Evolutionary conservation across 2,329 filamentous ascomycete species (phyloP).

Genomic region (Pyricularia sp.): DNA sequence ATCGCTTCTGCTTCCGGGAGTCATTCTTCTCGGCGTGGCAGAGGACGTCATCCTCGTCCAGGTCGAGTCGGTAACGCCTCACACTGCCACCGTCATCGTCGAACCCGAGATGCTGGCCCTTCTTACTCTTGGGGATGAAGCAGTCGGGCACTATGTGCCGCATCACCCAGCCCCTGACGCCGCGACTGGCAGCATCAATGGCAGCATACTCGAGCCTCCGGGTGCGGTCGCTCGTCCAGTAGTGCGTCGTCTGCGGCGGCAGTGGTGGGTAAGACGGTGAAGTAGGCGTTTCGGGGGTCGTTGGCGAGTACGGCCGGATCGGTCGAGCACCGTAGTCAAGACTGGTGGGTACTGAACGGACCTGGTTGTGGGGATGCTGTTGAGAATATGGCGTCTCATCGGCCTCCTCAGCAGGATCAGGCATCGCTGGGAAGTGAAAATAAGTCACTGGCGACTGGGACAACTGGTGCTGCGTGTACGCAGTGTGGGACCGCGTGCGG

Average conservation of each 20-base stretch:
- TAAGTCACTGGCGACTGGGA: conserved; percentile 26
- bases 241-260: conserved; percentile 52
- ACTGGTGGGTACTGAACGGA: conserved; percentile 1
- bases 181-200: conserved; percentile 52
- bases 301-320: conserved; percentile 5
- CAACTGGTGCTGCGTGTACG: conserved; percentile 16
- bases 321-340: conserved; percentile 7
- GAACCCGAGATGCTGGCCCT: conserved; percentile 36
- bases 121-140: conserved; percentile 40
- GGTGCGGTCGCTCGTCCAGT: conserved; percentile 57
- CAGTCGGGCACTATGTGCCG: conserved; percentile 51
- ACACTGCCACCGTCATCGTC: conserved; percentile 56
- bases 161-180: conserved; percentile 51
- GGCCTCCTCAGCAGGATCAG: conserved; percentile 21
- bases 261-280: conserved; percentile 20
- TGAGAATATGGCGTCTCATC: conserved; percentile 8
- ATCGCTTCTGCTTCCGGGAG: neutral
- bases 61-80: conserved; percentile 49
- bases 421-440: conserved; percentile 34
- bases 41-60: conserved; percentile 34
- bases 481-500: conserved; percentile 16
- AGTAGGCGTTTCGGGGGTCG: conserved; percentile 15
- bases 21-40: conserved; percentile 11
- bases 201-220: conserved; percentile 56
- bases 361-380: conserved; percentile 7